Evolutionary conservation across 2,329 filamentous ascomycete species (phyloP).

Genomic region (Pezizomycotina sp.): DNA sequence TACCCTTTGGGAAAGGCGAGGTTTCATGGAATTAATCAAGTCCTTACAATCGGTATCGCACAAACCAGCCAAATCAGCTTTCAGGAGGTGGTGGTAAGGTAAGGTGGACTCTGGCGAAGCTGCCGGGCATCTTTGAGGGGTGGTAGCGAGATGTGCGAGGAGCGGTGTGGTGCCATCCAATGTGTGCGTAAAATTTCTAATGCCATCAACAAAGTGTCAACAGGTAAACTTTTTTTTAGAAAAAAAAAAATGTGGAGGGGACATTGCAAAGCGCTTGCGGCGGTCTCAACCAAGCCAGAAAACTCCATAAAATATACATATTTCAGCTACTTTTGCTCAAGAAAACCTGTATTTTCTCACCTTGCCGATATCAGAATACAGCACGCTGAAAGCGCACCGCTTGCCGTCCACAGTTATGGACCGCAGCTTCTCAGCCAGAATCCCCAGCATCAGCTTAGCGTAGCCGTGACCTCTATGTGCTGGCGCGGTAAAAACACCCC

Average conservation of each 20-base stretch:
- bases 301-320: too few species aligned
- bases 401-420: slow-evolving; percentile 4
- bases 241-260: too few species aligned
- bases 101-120: slow-evolving; percentile 3
- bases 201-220: too few species aligned
- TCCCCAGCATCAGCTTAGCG: slow-evolving; percentile 15
- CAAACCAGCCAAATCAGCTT: slow-evolving; percentile 14
- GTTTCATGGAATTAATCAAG: slow-evolving; percentile 8
- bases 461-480: slow-evolving; percentile 16
- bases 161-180: slow-evolving; percentile 17
- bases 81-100: slow-evolving; percentile 17
- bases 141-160: slow-evolving; percentile 19
- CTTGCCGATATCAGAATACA: slow-evolving; percentile 19
- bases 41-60: slow-evolving; percentile 14
- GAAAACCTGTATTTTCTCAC: too few species aligned
- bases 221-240: too few species aligned
- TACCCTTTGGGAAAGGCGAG: slow-evolving; percentile 6
- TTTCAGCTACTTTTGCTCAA: too few species aligned
- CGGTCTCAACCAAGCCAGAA: too few species aligned
- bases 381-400: slow-evolving; percentile 18
- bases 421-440: slow-evolving; percentile 9
- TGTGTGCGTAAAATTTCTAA: slow-evolving; percentile 15
- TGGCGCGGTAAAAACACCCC: slow-evolving; percentile 14
- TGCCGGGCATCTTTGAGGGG: slow-evolving; percentile 13
- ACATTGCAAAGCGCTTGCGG: too few species aligned